Evolutionary conservation across 306 rosid genomes (phyloP).

Genomic region (Macrotyloma uniflorum): DNA sequence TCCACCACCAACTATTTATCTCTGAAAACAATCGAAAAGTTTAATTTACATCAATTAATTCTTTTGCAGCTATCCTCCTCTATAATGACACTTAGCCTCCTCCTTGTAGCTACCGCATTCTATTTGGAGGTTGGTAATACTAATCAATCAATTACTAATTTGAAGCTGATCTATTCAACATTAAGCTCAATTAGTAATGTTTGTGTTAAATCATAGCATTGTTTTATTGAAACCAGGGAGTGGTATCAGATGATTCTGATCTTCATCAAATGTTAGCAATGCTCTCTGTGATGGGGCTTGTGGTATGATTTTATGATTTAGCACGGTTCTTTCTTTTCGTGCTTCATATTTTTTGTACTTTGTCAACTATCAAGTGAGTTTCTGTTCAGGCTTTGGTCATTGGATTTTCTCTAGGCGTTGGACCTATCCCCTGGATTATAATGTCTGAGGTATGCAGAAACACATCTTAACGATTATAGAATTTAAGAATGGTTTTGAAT

Average conservation of each 20-base stretch:
- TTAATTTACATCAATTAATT: not conserved
- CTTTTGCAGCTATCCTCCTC: slow-evolving; percentile 56
- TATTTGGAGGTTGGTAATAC: slow-evolving; percentile 55
- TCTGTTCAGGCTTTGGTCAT: slow-evolving; percentile 56
- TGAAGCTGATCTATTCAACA: not conserved
- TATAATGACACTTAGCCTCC: slow-evolving; percentile 67
- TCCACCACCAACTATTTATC: not conserved
- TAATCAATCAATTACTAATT: not conserved
- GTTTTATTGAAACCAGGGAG: slow-evolving; percentile 43
- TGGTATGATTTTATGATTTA: slow-evolving; percentile 52
- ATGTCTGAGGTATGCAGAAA: slow-evolving; percentile 71
- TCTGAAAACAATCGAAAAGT: not conserved
- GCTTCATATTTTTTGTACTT: not conserved
- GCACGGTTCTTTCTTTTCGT: not conserved
- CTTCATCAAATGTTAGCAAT: slow-evolving; percentile 43
- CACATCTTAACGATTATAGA: not conserved
- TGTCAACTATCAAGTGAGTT: not conserved
- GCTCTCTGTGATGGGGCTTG: slow-evolving; percentile 58
- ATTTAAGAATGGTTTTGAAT: not conserved
- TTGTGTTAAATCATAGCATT: not conserved
- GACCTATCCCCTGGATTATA: slow-evolving; percentile 80
- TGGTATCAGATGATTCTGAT: slow-evolving; percentile 39
- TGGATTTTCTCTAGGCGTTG: slow-evolving; percentile 66
- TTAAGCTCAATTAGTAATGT: not conserved
- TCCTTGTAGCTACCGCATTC: slow-evolving; percentile 61